Base-by-base conservation (phyloP, 1,284 basidiomycete species). In the Neolentinus lepideus region DNA sequence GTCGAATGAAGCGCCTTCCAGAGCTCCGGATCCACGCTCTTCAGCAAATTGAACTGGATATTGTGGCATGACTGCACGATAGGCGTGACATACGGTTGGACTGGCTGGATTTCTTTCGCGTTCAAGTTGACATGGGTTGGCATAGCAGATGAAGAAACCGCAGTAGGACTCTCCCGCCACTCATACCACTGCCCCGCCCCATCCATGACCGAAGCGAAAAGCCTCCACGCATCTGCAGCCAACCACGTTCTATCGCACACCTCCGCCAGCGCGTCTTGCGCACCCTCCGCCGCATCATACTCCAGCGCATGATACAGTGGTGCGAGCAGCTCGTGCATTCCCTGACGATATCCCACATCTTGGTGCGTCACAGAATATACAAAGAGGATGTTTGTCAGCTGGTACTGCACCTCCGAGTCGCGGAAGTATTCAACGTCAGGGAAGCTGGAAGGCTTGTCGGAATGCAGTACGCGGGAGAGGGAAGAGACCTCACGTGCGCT, bases 261-360 rank as follows among this genome's bases (percentile, higher is more conserved):
- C 60, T 89, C 85, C 43, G 68, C 65, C 48, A 87, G 68, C 12
- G 73, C 64, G 16, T 52, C 56, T 22, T 60, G 62, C 52, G 62
- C 62, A 10, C 69, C 63, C n/a, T 75, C 71, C 2, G 90, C 67
- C 1, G 92, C 88, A 71, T 98, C 94, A 61, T 81, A 87, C 66
- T 95, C 89, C 54, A 92, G 76, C 1, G 86, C 85, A 65, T 88
- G 83, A 61, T 91, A 88, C 29, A 96, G 69, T 0, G 91, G 88
- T 0, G 93, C 94, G 6, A 96, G 79, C 3, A 97, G 75, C 67
- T 98, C 94, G 67, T 98, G 94, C 94, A 98, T 97, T 51, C 94
- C 94, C 78, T 96, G 89, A 29, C 94, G 81, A 66, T 97, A 97
- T 27, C 93, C 92, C 21, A 94, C 83, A 52, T 86, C 78, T 1